Evolutionary conservation across 1,139 yeast species (phyloP).

Genomic region (Geotrichum carabidarum): DNA sequence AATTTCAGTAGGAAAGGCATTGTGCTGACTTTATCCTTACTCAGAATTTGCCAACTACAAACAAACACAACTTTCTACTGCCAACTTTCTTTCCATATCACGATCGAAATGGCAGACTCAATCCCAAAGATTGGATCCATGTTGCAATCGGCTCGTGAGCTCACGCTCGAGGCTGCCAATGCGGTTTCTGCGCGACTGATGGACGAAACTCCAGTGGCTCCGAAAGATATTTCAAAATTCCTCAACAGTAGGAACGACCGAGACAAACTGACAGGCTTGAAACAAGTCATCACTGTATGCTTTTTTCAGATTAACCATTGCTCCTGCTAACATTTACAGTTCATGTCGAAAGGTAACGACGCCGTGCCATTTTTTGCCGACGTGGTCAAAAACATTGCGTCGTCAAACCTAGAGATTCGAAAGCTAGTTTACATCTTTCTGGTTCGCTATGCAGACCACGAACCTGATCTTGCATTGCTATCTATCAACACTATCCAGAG

Average conservation of each 20-base stretch:
- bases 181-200: slow-evolving; percentile 61
- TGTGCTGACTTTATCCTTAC: not conserved
- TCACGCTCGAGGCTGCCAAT: slow-evolving; percentile 77
- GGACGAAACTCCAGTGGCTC: slow-evolving; percentile 46
- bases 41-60: not conserved
- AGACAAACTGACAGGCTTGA: slow-evolving; percentile 72
- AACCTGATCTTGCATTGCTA: slow-evolving; percentile 81
- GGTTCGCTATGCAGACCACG: slow-evolving; percentile 71
- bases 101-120: slow-evolving; percentile 47
- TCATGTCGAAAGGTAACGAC: slow-evolving; percentile 57
- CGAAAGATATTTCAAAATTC: slow-evolving; percentile 59
- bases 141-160: slow-evolving; percentile 75
- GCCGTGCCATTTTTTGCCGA: slow-evolving; percentile 69
- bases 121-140: slow-evolving; percentile 46
- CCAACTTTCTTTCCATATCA: not conserved
- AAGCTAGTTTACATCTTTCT: slow-evolving; percentile 76
- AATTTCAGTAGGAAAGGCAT: not conserved
- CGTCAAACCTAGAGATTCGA: slow-evolving; percentile 61
- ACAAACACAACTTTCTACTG: not conserved
- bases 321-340: slow-evolving; percentile 9
- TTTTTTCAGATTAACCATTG: not conserved
- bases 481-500: slow-evolving; percentile 91
- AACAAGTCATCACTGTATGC: slow-evolving; percentile 54
- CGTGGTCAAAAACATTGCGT: slow-evolving; percentile 82
- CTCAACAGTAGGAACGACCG: slow-evolving; percentile 67